A percentile compares a stretch with the other conserved stretches of the same genome.
Conservation (phyloP, 139 green algal species). For the Chlorella sp. region DNA sequence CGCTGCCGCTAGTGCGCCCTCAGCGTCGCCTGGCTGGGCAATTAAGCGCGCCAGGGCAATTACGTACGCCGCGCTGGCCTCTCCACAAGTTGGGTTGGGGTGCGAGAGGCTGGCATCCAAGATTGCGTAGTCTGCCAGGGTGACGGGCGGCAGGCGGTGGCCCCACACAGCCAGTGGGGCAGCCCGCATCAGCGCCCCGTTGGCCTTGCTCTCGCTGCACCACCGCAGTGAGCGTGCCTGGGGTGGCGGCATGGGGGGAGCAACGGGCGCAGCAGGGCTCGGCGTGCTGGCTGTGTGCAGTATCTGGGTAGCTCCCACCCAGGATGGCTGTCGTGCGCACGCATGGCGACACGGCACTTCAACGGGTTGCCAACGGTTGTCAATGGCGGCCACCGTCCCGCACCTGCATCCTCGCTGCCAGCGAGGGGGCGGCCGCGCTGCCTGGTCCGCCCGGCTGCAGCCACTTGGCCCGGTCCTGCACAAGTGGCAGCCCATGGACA, state of each 20-base stretch:
- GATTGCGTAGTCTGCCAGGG: not conserved
- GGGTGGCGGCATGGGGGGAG: not conserved
- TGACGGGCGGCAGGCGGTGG: not conserved
- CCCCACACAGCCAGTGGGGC: slow-evolving; percentile 17
- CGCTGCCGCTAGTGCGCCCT: slow-evolving; percentile 39
- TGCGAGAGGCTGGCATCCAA: not conserved
- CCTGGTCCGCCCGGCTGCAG: no score
- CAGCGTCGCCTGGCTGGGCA: slow-evolving; percentile 35
- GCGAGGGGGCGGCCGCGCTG: not conserved
- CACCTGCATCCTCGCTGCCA: slow-evolving; percentile 15
- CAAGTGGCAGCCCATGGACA: no score
- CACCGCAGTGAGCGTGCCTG: not conserved
- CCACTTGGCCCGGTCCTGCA: no score
- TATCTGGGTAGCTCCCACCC: no score
- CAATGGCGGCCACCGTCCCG: no score
- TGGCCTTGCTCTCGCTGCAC: slow-evolving; percentile 13
- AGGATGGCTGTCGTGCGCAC: no score
- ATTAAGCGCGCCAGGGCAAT: slow-evolving; percentile 61
- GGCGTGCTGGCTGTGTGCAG: no score
- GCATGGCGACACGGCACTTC: no score
- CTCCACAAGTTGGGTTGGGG: slow-evolving; percentile 8
- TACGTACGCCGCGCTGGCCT: slow-evolving; percentile 57
- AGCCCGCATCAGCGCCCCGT: slow-evolving; percentile 13
- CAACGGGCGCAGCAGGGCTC: no score
- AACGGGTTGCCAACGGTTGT: no score